A percentile compares a stretch with the other conserved stretches of the same genome.
phyloP scores from a whole-genome alignment of 768 basidiomycete species.

The Kwoniella bestiolae region DNA sequence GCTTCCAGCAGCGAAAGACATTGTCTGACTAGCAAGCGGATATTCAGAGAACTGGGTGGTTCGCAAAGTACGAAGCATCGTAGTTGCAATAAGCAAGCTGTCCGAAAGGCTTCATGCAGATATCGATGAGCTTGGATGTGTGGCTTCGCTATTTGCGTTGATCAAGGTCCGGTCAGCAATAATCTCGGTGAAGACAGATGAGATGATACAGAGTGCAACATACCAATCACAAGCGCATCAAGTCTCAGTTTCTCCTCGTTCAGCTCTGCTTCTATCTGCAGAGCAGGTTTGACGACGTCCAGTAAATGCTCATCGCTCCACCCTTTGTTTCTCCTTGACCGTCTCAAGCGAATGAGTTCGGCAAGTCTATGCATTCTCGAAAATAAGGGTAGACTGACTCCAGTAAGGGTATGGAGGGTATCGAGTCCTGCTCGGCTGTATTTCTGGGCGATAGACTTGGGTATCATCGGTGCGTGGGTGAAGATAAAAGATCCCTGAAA shows the following conservation, averaged over 20 bases:
- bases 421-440: conserved; percentile 26
- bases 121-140: conserved; percentile 41
- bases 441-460: conserved; percentile 13
- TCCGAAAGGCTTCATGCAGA: conserved; percentile 47
- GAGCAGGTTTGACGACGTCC: conserved; percentile 32
- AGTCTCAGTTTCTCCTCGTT: conserved; percentile 33
- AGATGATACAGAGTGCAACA: conserved; percentile 3
- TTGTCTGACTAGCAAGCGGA: conserved; percentile 41
- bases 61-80: conserved; percentile 34
- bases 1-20: conserved; percentile 42
- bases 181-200: not conserved
- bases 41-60: conserved; percentile 36
- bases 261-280: conserved; percentile 32
- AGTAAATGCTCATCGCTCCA: conserved; percentile 41
- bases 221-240: conserved; percentile 33
- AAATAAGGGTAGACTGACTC: conserved; percentile 36
- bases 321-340: conserved; percentile 19
- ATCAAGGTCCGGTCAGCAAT: not conserved
- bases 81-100: conserved; percentile 37
- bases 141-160: conserved; percentile 28
- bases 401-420: conserved; percentile 40
- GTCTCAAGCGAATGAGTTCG: conserved; percentile 25
- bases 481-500: conserved; percentile 34
- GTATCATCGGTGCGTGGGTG: conserved; percentile 26
- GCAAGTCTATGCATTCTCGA: conserved; percentile 39